Conservation (phyloP, 1,139 yeast genomes). For the Geotrichum macrosporum region DNA sequence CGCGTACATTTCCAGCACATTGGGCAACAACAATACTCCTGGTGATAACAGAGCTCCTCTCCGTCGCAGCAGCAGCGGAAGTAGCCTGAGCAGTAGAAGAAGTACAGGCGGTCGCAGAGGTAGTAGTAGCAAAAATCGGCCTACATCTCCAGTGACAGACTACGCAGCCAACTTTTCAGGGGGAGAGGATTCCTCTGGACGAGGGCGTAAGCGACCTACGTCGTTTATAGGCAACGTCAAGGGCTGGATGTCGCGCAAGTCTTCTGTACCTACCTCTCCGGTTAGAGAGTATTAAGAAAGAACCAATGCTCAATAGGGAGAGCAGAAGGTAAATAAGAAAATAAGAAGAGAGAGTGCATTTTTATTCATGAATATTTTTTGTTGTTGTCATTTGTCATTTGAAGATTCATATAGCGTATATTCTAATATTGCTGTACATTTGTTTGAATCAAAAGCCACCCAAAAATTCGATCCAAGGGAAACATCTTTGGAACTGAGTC, state of each 20-base stretch:
- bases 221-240: constrained; percentile 56
- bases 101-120: constrained; percentile 23
- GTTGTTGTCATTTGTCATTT: too few species aligned
- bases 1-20: constrained; percentile 41
- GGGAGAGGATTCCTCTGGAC: constrained; percentile 24
- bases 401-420: too few species aligned
- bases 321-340: background rate
- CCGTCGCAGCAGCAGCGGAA: constrained; percentile 20
- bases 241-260: constrained; percentile 59
- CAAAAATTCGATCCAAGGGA: too few species aligned
- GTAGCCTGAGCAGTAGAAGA: constrained; percentile 12
- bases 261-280: constrained; percentile 20
- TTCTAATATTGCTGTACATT: too few species aligned
- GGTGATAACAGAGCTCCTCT: too few species aligned
- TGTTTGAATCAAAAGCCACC: too few species aligned
- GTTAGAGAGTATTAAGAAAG: constrained; percentile 9
- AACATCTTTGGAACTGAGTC: too few species aligned
- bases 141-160: constrained; percentile 55
- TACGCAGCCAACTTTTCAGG: constrained; percentile 61
- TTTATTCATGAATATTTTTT: too few species aligned
- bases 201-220: constrained; percentile 12
- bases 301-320: background rate
- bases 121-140: constrained; percentile 18
- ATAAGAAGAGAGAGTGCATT: background rate
- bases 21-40: constrained; percentile 23